Evolutionary conservation across 2,329 filamentous ascomycete species (phyloP), one percentile per base, ranked within the genome.

Genomic region (Monosporascus sp.): DNA sequence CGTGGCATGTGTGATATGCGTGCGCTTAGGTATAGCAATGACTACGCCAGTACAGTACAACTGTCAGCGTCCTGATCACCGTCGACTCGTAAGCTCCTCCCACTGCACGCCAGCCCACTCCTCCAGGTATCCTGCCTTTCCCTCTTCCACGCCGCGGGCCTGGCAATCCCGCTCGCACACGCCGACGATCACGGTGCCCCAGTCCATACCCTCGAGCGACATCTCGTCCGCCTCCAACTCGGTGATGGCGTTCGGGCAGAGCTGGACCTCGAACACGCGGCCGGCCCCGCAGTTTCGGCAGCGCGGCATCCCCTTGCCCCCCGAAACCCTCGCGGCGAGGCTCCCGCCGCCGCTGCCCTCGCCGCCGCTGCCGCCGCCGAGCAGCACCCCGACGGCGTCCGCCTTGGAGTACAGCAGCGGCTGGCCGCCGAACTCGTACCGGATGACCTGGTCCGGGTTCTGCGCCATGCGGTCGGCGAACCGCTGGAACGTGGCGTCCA

Each of bases 51-150:
- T 41, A 19, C 38, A 19, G 38, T 41, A 41, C 54, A 37, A 52
- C 43, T 55, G 34, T 8, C 50, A 11, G 5, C 9, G 38, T 31
- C 47, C 48, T 41, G 46, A 37, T 53, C 53, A 36, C 31, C 54
- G 26, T 45, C 57, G 36, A 19, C 20, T 20, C 20, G 68, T 68
- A 57, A 84, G 65, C 71, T 97, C 92, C 73, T 99, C 94, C 94
- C 93, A 99, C 72, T 99, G 94, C 59, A 97, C 94, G 7, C 93
- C 94, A n/a, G 83, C 85, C 93, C 94, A 99, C 72, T 99, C 94
- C 76, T 97, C 94, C 19, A 91, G 65, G 72, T 95, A 97, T 1
- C 86, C 90, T 1, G 85, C 82, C 64, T 85, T 79, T 0, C 85
- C 88, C 37, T 79, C 75, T 14, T 72, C 70, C 7, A 84, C 78